Evolutionary conservation across 164 flowering plant genomes (phyloP).

Genomic region (Chloranthus sessilifolius): DNA sequence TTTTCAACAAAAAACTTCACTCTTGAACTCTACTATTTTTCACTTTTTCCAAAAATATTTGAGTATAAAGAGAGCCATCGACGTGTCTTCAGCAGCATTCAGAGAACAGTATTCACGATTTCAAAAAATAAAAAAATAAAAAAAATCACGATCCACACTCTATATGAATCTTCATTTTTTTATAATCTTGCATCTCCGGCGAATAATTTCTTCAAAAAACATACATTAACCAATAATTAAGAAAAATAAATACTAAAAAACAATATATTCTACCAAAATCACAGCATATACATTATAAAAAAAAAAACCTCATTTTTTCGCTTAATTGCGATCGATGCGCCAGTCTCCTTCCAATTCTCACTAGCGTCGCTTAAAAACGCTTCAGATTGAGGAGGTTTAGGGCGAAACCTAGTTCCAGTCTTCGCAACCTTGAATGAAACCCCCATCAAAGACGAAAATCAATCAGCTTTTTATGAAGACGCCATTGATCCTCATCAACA

Average conservation of each 20-base stretch:
- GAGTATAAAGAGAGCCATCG: no score
- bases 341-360: slow-evolving; percentile 20
- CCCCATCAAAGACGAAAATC: no score
- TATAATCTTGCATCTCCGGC: no score
- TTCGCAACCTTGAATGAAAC: slow-evolving; percentile 72
- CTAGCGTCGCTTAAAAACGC: slow-evolving; percentile 15
- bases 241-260: not conserved
- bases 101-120: no score
- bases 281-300: not conserved
- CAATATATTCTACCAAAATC: not conserved
- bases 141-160: no score
- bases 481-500: not conserved
- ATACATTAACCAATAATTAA: not conserved
- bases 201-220: not conserved
- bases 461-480: not conserved
- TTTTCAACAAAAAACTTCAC: no score
- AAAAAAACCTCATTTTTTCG: slow-evolving; percentile 21
- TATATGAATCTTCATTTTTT: no score
- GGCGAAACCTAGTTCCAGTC: slow-evolving; percentile 53
- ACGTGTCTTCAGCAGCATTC: no score
- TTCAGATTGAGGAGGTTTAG: slow-evolving; percentile 34
- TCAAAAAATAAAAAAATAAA: no score
- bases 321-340: slow-evolving; percentile 8
- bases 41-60: no score
- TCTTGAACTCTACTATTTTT: no score